A percentile compares a stretch with the other conserved stretches of the same genome.
These are phyloP conservation scores for Coemansia sp. DNA, from an alignment of 192 early-diverging fungal species.

Conservation along the genomic window DNA sequence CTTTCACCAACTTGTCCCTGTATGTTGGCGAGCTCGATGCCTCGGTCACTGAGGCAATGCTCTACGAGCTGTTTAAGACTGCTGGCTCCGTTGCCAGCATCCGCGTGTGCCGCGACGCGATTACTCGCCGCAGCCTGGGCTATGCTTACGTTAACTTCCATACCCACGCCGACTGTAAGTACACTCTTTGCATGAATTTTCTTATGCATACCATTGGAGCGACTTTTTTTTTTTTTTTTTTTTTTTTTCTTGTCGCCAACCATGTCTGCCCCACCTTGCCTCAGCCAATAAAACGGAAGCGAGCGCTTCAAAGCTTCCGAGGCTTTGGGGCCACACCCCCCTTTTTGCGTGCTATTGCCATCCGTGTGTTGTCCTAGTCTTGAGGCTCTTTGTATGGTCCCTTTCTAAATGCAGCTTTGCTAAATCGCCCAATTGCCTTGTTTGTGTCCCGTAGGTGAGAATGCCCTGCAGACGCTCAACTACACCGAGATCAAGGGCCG, in stretches of 20 bases:
- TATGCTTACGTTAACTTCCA: slow-evolving; percentile 99
- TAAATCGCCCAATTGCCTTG: not conserved
- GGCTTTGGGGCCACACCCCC: not conserved
- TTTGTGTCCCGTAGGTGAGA: slow-evolving; percentile 56
- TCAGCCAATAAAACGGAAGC: not conserved
- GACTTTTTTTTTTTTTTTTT: not conserved
- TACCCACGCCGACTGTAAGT: slow-evolving; percentile 71
- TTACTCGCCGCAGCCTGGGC: slow-evolving; percentile 92
- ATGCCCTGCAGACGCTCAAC: slow-evolving; percentile 92
- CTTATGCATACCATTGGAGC: not conserved
- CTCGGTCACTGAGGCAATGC: slow-evolving; percentile 93
- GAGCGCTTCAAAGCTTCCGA: not conserved
- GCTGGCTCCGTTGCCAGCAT: slow-evolving; percentile 94
- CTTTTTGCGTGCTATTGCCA: not conserved
- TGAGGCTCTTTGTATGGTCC: not conserved
- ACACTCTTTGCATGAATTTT: slow-evolving; percentile 38
- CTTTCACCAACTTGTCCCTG: slow-evolving; percentile 70
- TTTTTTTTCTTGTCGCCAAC: not conserved
- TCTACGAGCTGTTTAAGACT: slow-evolving; percentile 97
- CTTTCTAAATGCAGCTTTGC: not conserved
- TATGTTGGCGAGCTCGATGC: slow-evolving; percentile 98
- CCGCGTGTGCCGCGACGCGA: slow-evolving; percentile 96
- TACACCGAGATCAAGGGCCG: slow-evolving; percentile 93
- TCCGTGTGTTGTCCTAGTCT: not conserved
- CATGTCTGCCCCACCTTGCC: not conserved